These are phyloP conservation scores for Babesia gibsoni DNA, from an alignment of 169 alveolate genomes.

Conservation along the genomic window DNA sequence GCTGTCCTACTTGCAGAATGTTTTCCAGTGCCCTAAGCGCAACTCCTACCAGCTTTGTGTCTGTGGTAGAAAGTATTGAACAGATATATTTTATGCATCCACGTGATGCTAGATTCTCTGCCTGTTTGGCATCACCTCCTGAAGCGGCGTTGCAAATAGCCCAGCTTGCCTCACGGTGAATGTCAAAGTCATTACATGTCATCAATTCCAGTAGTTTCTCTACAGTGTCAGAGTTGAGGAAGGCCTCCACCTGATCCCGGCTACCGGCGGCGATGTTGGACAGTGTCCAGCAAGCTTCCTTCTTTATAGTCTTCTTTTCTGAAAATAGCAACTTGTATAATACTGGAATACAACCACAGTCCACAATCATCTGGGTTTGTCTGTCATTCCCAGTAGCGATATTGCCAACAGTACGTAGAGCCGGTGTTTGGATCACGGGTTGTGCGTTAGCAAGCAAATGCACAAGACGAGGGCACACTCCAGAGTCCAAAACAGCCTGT, in stretches of 20 bases:
- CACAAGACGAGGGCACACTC: conserved; percentile 89
- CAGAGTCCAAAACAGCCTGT: conserved; percentile 85
- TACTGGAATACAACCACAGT: conserved; percentile 87
- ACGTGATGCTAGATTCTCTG: conserved; percentile 85
- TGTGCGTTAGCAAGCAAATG: conserved; percentile 84
- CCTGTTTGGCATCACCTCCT: conserved; percentile 84
- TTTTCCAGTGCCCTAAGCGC: conserved; percentile 90
- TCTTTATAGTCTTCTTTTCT: conserved; percentile 87
- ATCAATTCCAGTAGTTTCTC: conserved; percentile 82
- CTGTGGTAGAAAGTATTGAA: conserved; percentile 82
- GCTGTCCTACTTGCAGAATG: conserved; percentile 87
- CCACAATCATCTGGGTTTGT: conserved; percentile 91
- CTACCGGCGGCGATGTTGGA: conserved; percentile 95
- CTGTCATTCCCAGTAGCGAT: conserved; percentile 93
- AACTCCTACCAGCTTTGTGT: conserved; percentile 89
- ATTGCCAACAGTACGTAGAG: conserved; percentile 96
- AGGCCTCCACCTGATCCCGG: conserved; percentile 87
- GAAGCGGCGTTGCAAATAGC: conserved; percentile 95
- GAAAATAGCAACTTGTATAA: conserved; percentile 82
- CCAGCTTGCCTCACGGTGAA: conserved; percentile 98
- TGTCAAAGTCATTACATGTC: conserved; percentile 88
- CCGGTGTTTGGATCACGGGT: conserved; percentile 91
- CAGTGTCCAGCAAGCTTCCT: conserved; percentile 97
- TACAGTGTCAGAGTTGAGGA: conserved; percentile 79
- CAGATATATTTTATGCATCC: conserved; percentile 90